These are phyloP conservation scores for Solanum paucissectum DNA, from an alignment of 257 asterid genomes.

Conservation along the genomic window DNA sequence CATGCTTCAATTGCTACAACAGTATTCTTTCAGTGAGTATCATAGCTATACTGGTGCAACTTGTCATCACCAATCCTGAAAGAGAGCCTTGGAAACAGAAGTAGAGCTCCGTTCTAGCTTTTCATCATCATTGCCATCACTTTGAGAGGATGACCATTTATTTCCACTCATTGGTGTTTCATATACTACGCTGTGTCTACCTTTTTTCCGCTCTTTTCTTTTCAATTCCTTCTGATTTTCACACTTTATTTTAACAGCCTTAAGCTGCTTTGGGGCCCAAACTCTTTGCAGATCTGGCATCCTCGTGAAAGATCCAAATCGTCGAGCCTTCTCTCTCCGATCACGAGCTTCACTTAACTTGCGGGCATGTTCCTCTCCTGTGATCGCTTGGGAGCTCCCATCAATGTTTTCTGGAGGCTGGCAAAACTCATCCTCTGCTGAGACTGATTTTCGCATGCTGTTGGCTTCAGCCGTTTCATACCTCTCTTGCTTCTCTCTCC, in stretches of 20 bases:
- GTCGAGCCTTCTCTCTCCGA: slow-evolving; percentile 57
- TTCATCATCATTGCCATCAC: slow-evolving; percentile 12
- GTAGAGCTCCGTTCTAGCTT: slow-evolving; percentile 18
- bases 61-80: slow-evolving; percentile 41
- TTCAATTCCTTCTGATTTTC: slow-evolving; percentile 40
- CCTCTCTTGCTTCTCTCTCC: slow-evolving; percentile 49
- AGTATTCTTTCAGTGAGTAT: background rate
- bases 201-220: slow-evolving; percentile 30
- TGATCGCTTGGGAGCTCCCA: slow-evolving; percentile 12
- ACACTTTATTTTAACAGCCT: slow-evolving; percentile 31
- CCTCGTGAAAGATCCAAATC: slow-evolving; percentile 38
- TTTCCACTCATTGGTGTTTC: slow-evolving; percentile 73
- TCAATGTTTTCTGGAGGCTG: slow-evolving; percentile 26
- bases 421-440: slow-evolving; percentile 41
- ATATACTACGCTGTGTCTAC: slow-evolving; percentile 36
- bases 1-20: background rate
- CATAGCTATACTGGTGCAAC: background rate
- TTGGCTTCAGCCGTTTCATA: slow-evolving; percentile 37
- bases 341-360: slow-evolving; percentile 70
- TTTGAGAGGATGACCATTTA: slow-evolving; percentile 19
- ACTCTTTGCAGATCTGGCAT: slow-evolving; percentile 80
- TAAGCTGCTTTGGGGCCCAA: slow-evolving; percentile 72
- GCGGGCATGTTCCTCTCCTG: slow-evolving; percentile 36
- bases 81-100: slow-evolving; percentile 68
- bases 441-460: slow-evolving; percentile 27